Base-by-base conservation (phyloP, 1,284 basidiomycete genomes). In the Cutaneotrichosporon sp. region DNA sequence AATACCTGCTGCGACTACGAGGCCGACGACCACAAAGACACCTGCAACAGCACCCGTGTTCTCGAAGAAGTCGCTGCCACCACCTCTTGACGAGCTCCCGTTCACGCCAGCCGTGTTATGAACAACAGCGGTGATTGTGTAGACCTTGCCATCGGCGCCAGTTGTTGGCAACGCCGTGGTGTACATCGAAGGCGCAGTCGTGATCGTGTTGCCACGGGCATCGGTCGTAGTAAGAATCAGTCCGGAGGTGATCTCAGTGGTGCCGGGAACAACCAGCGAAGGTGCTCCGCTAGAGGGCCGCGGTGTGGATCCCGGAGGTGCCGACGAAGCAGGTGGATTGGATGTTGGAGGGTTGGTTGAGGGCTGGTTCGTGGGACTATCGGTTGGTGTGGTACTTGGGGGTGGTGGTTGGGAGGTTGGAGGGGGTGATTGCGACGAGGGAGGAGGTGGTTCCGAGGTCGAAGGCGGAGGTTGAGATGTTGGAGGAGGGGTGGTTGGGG, bases 31-130 rank as follows among this genome's bases (percentile, higher is more conserved):
- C 20, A 75, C 75, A 48, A 76, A 76, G 0, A 70, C 69, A 49
- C 75, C 75, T 3, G 71, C 74, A 3, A 76, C 75, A 17, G 75
- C 75, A 0, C 72, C 71, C 1, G 70, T 70, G 57, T 76, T 76
- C 60, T 64, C 64, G 51, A 75, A 74, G 61, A 76, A 76, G n/a
- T 46, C 49, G 4, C 61, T 61, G 14, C 52, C 50, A 11, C 55
- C 64, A 16, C 51, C 43, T 14, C 51, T 22, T 10, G 49, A 54
- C 1, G 55, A 47, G 16, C 44, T 31, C 17, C 57, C 52, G 35
- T 51, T 45, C 6, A 54, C 26, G 20, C 3, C 57, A 16, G 58
- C 63, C 6, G 67, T 66, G 50, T 69, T 70, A 32, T 61, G 60
- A 20, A 71, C 63, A 26, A 64, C 58, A 51, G 67, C 63, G 6